Conservation (phyloP, 371 early-diverging fungal species). For the Funneliformis caledonium region DNA sequence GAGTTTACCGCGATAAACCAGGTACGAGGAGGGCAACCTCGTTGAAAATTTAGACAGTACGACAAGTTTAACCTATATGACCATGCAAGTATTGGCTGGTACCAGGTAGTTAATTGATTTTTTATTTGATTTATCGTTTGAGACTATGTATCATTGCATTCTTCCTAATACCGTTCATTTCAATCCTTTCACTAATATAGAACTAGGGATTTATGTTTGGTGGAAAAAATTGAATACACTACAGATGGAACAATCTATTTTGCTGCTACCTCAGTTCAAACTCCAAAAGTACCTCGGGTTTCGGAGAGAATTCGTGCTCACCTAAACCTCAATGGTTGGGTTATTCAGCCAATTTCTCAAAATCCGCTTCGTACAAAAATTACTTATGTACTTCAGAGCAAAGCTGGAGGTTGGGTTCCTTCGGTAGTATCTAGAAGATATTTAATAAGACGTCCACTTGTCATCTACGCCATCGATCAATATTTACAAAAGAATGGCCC, state of each 20-base stretch:
- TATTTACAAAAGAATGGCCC: slow-evolving; percentile 66
- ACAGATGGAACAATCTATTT: slow-evolving; percentile 66
- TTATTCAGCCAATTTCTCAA: slow-evolving; percentile 59
- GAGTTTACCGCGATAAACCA: neutral
- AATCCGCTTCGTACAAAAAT: slow-evolving; percentile 65
- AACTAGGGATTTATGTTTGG: slow-evolving; percentile 62
- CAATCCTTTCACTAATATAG: slow-evolving; percentile 42
- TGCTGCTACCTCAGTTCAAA: slow-evolving; percentile 68
- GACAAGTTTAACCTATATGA: slow-evolving; percentile 51
- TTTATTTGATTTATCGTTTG: too few relatives aligned
- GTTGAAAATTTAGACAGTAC: slow-evolving; percentile 49
- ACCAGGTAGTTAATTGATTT: slow-evolving; percentile 45
- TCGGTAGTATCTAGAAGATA: slow-evolving; percentile 66
- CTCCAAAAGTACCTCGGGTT: slow-evolving; percentile 62
- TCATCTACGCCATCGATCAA: slow-evolving; percentile 62
- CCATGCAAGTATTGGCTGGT: slow-evolving; percentile 47
- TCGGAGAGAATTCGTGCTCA: slow-evolving; percentile 61
- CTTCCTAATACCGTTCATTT: neutral
- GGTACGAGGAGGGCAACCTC: slow-evolving; percentile 50
- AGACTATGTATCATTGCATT: too few relatives aligned
- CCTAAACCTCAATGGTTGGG: slow-evolving; percentile 68
- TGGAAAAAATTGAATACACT: slow-evolving; percentile 66
- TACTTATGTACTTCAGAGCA: slow-evolving; percentile 58
- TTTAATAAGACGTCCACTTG: slow-evolving; percentile 65
- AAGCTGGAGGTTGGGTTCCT: slow-evolving; percentile 63